Evolutionary conservation across 2,329 filamentous ascomycete species (phyloP), one percentile per base, ranked within the genome.

Genomic region (Epicoccum sorghinum): DNA sequence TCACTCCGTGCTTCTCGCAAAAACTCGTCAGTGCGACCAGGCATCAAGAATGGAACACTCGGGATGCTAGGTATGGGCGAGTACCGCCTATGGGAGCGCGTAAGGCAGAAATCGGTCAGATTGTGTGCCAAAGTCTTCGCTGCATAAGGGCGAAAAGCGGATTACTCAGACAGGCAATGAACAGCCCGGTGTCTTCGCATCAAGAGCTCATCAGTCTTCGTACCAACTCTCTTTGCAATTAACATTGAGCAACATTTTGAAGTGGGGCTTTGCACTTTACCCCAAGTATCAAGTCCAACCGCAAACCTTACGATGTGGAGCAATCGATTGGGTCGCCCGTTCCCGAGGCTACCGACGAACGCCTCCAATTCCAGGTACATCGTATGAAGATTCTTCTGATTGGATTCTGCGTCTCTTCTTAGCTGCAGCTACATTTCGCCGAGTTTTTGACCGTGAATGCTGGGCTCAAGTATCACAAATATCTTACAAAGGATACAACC

Each of bases 251-350:
- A 62, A 58, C 24, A 52, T 33, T 47, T 50, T 44, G 18, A 36
- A 35, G 33, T 45, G 46, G 51, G 53, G 39, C 47, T 46, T 47
- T 51, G 30, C 23, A 33, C 61, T 62, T 61, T 40, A 32, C 58
- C 52, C 10, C n/a, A 62, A 52, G 7, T 8, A 58, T 58, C 41
- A 62, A 52, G 24, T 52, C 12, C 45, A 61, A 30, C 61, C 59
- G 37, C 33, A 41, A 55, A 58, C 29, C 43, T 29, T 45, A 39
- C 33, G 7, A 27, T 47, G 42, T 51, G 47, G 53, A 51, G 39
- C 14, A 18, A 4, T 47, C 35, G 25, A 51, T 52, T 47, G 53
- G 53, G 33, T 55, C 35, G 43, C 46, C 42, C 52, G 47, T 37
- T 50, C 52, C 46, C 52, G 46, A 55, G 46, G 46, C 52, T 50